Percentiles rank a stretch among this genome's conserved stretches.
These are phyloP conservation scores for Ceratocystis colombiana DNA, from an alignment of 2,329 filamentous ascomycete species.

Conservation along the genomic window DNA sequence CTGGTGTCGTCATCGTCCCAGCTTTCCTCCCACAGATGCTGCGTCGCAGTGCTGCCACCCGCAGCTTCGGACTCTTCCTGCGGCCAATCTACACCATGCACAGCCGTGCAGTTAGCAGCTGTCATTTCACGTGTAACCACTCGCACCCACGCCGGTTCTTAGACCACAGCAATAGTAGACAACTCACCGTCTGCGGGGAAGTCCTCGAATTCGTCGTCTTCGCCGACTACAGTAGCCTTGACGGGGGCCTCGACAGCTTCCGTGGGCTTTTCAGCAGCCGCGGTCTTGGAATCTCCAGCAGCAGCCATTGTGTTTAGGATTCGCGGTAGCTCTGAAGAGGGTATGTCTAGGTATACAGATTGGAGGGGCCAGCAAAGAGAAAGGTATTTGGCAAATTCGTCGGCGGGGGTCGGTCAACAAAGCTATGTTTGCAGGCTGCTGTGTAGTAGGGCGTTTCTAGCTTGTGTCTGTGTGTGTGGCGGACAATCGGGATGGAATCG, in stretches of 20 bases:
- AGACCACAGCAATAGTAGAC: neutral
- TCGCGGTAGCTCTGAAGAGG: neutral
- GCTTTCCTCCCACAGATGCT: slow-evolving; percentile 96
- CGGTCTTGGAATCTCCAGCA: slow-evolving; percentile 32
- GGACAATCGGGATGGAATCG: neutral
- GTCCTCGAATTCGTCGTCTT: slow-evolving; percentile 98
- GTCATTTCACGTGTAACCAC: neutral
- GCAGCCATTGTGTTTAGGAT: neutral
- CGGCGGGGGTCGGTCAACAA: neutral
- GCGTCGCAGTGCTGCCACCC: slow-evolving; percentile 52
- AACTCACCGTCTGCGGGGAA: slow-evolving; percentile 84
- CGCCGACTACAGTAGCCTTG: slow-evolving; percentile 49
- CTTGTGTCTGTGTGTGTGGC: neutral
- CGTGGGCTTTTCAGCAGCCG: slow-evolving; percentile 21
- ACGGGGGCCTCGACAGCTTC: slow-evolving; percentile 33
- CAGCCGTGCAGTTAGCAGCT: slow-evolving; percentile 13
- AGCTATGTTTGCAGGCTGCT: no score
- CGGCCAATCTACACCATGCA: slow-evolving; percentile 61
- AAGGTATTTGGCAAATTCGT: neutral
- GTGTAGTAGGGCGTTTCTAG: neutral
- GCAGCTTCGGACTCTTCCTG: slow-evolving; percentile 82
- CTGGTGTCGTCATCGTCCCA: slow-evolving; percentile 98
- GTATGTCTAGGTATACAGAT: neutral
- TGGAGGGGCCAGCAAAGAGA: neutral
- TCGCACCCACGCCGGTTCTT: neutral